Conservation (phyloP, 2,329 filamentous ascomycete species). For the Aurifilum marmelostoma region DNA sequence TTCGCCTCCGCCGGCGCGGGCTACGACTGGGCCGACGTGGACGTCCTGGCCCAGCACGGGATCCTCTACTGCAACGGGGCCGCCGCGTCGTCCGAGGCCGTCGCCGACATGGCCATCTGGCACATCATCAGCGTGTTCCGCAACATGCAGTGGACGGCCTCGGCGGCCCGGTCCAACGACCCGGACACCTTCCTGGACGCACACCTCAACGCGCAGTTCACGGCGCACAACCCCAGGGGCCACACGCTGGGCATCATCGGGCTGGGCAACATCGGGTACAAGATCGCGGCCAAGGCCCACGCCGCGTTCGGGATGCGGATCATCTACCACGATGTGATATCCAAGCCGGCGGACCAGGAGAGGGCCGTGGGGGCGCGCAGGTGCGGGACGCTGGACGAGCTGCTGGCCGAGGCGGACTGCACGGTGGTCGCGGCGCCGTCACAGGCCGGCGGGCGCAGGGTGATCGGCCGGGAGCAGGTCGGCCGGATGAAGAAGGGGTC, state of each 20-base stretch:
- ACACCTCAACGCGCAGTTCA: constrained; percentile 54
- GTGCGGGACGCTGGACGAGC: constrained; percentile 46
- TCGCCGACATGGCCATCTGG: constrained; percentile 63
- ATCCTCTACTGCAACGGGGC: constrained; percentile 67
- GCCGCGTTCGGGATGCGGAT: constrained; percentile 61
- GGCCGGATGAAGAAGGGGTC: constrained; percentile 53
- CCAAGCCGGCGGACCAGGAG: constrained; percentile 46
- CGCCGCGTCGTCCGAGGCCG: constrained; percentile 62
- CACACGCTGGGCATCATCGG: constrained; percentile 62
- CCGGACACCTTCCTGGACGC: constrained; percentile 52
- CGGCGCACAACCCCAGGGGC: constrained; percentile 59
- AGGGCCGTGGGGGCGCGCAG: constrained; percentile 45
- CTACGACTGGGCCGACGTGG: constrained; percentile 67
- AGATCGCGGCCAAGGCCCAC: constrained; percentile 58
- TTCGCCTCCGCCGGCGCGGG: constrained; percentile 68
- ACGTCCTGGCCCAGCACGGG: constrained; percentile 37
- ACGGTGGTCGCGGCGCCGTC: constrained; percentile 54
- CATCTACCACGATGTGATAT: constrained; percentile 53
- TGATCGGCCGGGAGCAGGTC: constrained; percentile 48
- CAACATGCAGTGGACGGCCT: constrained; percentile 57
- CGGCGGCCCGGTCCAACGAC: constrained; percentile 52
- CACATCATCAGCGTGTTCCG: constrained; percentile 63
- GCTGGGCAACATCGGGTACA: constrained; percentile 58
- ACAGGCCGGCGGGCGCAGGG: constrained; percentile 45
- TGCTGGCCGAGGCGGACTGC: constrained; percentile 52